These are phyloP conservation scores for Phytophthora aleatoria DNA, from an alignment of 352 stramenopile species.

Conservation along the genomic window DNA sequence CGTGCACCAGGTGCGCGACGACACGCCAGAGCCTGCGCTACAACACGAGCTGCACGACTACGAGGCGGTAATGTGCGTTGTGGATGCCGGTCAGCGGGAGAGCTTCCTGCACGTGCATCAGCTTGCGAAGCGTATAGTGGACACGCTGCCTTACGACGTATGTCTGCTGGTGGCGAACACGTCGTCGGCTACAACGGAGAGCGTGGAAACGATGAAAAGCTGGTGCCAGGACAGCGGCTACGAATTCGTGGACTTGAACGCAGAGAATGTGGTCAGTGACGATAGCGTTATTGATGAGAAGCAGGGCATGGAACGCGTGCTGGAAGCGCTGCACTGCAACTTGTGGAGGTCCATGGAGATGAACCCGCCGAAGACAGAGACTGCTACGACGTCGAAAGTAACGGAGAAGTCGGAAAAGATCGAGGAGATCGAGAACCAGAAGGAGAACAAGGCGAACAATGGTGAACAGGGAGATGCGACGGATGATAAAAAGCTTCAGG, in stretches of 20 bases:
- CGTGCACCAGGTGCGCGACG: slow-evolving; percentile 47
- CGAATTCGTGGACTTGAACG: slow-evolving; percentile 56
- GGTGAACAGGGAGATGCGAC: slow-evolving; percentile 2
- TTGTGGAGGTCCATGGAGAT: slow-evolving; percentile 84
- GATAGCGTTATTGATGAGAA: slow-evolving; percentile 43
- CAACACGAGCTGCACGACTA: slow-evolving; percentile 50
- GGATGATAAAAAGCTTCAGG: slow-evolving; percentile 48
- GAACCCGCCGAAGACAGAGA: slow-evolving; percentile 16
- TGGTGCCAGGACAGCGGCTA: slow-evolving; percentile 72
- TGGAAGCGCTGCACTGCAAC: slow-evolving; percentile 79
- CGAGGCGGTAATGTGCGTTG: slow-evolving; percentile 67
- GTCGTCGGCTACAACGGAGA: slow-evolving; percentile 28
- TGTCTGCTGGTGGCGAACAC: slow-evolving; percentile 53
- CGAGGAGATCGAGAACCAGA: neutral
- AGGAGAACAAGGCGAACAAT: slow-evolving; percentile 19
- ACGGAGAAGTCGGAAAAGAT: slow-evolving; percentile 11
- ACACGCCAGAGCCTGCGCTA: slow-evolving; percentile 40
- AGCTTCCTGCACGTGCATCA: slow-evolving; percentile 52
- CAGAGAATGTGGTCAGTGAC: neutral
- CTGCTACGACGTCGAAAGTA: neutral
- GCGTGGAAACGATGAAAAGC: slow-evolving; percentile 37
- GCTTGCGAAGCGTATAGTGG: slow-evolving; percentile 54
- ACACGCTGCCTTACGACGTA: slow-evolving; percentile 58
- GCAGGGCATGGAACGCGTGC: slow-evolving; percentile 61
- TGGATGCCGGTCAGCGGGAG: slow-evolving; percentile 41